Conservation (phyloP, 257 asterid genomes). For the Fraxinus anomala region DNA sequence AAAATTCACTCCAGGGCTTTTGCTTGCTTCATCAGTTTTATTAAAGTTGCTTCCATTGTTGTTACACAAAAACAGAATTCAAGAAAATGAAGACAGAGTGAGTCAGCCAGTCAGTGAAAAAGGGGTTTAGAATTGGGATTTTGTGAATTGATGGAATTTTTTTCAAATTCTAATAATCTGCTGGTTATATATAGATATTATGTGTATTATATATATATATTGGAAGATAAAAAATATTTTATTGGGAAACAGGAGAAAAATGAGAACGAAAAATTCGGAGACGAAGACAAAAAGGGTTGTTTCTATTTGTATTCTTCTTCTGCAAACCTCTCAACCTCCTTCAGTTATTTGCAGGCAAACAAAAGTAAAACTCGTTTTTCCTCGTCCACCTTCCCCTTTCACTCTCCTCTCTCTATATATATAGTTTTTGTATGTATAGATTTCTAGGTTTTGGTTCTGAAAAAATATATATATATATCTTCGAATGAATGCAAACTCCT, state of each 20-base stretch:
- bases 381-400: background rate
- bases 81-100: background rate
- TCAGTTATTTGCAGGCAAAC: background rate
- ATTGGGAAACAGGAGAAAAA: background rate
- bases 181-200: background rate
- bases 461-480: background rate
- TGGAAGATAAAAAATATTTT: background rate
- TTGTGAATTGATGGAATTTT: conserved; percentile 7
- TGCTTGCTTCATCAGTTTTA: conserved; percentile 16
- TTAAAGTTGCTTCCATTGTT: background rate
- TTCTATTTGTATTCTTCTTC: background rate
- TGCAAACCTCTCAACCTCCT: conserved; percentile 3
- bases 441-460: background rate
- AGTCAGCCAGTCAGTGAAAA: background rate
- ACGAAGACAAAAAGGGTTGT: conserved; percentile 3
- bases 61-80: conserved; percentile 3
- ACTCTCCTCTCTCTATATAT: background rate
- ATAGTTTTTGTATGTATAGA: background rate
- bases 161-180: background rate
- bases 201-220: background rate
- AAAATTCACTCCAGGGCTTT: conserved; percentile 13
- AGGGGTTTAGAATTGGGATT: conserved; percentile 41
- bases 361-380: background rate
- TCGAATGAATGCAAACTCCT: background rate
- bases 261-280: background rate